Percentiles rank a stretch among this genome's conserved stretches.
phyloP scores from a whole-genome alignment of 176 grass and related monocot genomes.

The Musa itinerans region DNA sequence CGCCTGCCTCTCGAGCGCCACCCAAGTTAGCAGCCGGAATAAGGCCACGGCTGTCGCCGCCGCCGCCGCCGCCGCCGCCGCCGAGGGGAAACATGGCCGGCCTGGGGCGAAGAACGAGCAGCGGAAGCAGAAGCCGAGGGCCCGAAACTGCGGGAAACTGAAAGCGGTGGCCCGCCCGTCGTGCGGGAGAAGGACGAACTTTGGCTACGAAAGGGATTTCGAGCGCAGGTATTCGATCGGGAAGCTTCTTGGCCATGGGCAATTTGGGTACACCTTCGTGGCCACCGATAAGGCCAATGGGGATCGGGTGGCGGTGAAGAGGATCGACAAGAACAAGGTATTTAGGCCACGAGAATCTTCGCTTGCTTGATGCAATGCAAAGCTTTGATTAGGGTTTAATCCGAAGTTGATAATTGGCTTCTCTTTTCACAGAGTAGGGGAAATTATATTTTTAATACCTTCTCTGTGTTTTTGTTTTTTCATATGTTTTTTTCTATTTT shows the following conservation, averaged over 20 bases:
- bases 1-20: conserved; percentile 1
- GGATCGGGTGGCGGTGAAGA: conserved; percentile 69
- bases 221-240: conserved; percentile 51
- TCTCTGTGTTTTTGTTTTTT: not conserved
- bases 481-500: not conserved
- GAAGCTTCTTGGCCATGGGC: conserved; percentile 72
- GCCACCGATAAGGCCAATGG: conserved; percentile 53
- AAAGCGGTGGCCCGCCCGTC: conserved; percentile 20
- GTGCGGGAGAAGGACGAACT: conserved; percentile 76
- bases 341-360: not conserved
- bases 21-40: not conserved
- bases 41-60: not conserved
- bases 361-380: not conserved
- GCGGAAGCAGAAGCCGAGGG: not conserved
- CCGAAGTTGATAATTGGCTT: not conserved
- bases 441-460: not conserved
- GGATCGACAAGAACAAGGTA: conserved; percentile 94
- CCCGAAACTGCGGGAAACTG: not conserved
- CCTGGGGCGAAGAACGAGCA: not conserved
- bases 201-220: conserved; percentile 82
- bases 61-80: not conserved
- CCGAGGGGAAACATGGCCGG: not conserved
- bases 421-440: not conserved
- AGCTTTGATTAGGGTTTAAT: not conserved
- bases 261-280: conserved; percentile 75